phyloP scores from a whole-genome alignment of 2,329 filamentous ascomycete species.

The Exutisphaerella laricina region DNA sequence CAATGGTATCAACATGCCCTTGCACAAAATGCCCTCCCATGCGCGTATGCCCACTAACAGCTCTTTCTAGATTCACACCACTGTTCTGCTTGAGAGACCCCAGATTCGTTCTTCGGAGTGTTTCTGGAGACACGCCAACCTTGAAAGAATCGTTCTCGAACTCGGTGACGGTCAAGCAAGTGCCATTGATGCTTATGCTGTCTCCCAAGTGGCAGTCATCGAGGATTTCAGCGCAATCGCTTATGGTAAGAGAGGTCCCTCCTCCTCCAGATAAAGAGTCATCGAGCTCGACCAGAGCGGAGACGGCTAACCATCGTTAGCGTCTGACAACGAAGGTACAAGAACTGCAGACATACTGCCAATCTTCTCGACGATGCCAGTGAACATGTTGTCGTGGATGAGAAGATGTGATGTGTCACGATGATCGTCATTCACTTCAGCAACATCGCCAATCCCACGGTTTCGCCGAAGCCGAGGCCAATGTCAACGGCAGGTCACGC shows the following conservation, averaged over 20 bases:
- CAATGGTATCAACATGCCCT: slow-evolving; percentile 90
- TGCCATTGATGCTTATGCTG: slow-evolving; percentile 92
- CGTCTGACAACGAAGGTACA: slow-evolving; percentile 29
- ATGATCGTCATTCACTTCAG: slow-evolving; percentile 4
- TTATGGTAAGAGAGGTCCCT: slow-evolving; percentile 86
- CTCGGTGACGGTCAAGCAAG: slow-evolving; percentile 86
- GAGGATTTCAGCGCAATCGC: slow-evolving; percentile 68
- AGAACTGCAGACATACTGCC: slow-evolving; percentile 61
- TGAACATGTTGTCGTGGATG: slow-evolving; percentile 65
- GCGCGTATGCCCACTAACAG: slow-evolving; percentile 81
- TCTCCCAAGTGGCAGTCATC: slow-evolving; percentile 80
- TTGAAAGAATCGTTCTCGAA: slow-evolving; percentile 65
- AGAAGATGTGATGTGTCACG: neutral
- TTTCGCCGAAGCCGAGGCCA: neutral
- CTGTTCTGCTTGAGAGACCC: slow-evolving; percentile 62
- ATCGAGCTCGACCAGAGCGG: slow-evolving; percentile 73
- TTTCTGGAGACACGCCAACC: slow-evolving; percentile 92
- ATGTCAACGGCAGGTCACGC: neutral
- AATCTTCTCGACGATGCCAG: slow-evolving; percentile 85
- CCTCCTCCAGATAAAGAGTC: slow-evolving; percentile 63
- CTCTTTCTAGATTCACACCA: slow-evolving; percentile 86
- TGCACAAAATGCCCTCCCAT: slow-evolving; percentile 99
- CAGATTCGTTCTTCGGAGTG: slow-evolving; percentile 91
- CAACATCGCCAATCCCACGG: too few relatives aligned
- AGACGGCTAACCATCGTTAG: slow-evolving; percentile 61